phyloP scores from a whole-genome alignment of 352 stramenopile species.

The Phytophthora tubulina region DNA sequence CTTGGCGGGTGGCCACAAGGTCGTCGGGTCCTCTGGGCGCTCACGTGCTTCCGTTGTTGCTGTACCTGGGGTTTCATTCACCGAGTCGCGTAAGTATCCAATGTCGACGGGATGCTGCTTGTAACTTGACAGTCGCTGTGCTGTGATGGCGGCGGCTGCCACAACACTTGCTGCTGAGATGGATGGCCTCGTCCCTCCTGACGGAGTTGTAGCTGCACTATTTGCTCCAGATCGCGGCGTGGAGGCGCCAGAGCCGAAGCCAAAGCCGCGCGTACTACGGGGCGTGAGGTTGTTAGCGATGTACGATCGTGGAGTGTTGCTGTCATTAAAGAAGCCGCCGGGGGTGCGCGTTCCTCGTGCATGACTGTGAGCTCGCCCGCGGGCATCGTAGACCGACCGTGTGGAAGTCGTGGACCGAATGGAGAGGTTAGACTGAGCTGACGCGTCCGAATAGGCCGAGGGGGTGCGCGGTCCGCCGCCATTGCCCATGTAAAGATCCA shows the following conservation, averaged over 20 bases:
- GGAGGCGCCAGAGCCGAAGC: constrained; percentile 45
- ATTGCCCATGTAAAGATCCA: constrained; percentile 78
- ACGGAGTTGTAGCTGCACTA: constrained; percentile 45
- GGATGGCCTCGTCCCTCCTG: constrained; percentile 37
- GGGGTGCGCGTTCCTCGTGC: constrained; percentile 34
- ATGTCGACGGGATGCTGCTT: constrained; percentile 78
- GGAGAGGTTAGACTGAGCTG: constrained; percentile 80
- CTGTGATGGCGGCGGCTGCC: constrained; percentile 45
- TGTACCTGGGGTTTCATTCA: constrained; percentile 29
- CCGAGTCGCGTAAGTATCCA: constrained; percentile 70
- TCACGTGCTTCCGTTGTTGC: constrained; percentile 14
- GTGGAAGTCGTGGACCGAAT: constrained; percentile 81
- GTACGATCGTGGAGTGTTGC: constrained; percentile 76
- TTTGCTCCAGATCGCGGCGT: constrained; percentile 57
- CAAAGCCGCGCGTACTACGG: constrained; percentile 38
- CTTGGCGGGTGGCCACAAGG: constrained; percentile 39
- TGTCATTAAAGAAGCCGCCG: constrained; percentile 64
- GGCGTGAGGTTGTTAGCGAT: constrained; percentile 79
- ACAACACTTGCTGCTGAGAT: constrained; percentile 50
- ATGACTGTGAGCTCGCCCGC: constrained; percentile 35
- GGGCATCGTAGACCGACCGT: constrained; percentile 62
- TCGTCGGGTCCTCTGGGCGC: constrained; percentile 40
- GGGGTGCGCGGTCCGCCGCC: constrained; percentile 67
- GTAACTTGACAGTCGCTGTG: constrained; percentile 69
- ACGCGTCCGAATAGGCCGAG: constrained; percentile 81